A percentile compares a stretch with the other conserved stretches of the same genome.
phyloP scores from a whole-genome alignment of 1,139 yeast genomes.

The Protomyces pachydermus region DNA sequence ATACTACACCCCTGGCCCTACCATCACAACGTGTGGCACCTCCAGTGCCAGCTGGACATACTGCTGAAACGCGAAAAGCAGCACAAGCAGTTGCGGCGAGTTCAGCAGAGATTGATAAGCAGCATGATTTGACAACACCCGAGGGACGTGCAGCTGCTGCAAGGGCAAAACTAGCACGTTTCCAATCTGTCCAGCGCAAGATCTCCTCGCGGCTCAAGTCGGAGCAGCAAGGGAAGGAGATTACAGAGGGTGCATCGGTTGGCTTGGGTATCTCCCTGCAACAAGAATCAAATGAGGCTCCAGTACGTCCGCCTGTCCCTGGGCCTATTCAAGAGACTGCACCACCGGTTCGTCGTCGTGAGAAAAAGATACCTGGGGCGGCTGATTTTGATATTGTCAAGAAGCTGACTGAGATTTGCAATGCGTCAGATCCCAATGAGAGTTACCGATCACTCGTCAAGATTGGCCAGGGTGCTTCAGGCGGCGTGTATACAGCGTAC shows the following conservation, averaged over 20 bases:
- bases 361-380: slow-evolving; percentile 51
- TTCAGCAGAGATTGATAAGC: not conserved
- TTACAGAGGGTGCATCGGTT: not conserved
- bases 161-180: not conserved
- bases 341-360: slow-evolving; percentile 52
- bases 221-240: not conserved
- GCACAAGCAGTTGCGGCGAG: not conserved
- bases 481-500: slow-evolving; percentile 92
- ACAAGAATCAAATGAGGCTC: not conserved
- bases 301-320: slow-evolving; percentile 10
- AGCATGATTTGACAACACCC: not conserved
- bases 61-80: not conserved
- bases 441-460: slow-evolving; percentile 65
- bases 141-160: slow-evolving; percentile 1
- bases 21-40: not conserved
- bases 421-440: slow-evolving; percentile 79
- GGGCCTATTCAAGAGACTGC: slow-evolving; percentile 28
- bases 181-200: not conserved
- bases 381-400: slow-evolving; percentile 61
- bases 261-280: slow-evolving; percentile 11
- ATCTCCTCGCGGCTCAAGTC: not conserved
- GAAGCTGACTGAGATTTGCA: slow-evolving; percentile 70
- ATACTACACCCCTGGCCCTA: not conserved
- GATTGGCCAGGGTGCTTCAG: slow-evolving; percentile 97
- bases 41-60: not conserved